phyloP scores from a whole-genome alignment of 768 basidiomycete species.

The Trametes cubensis region DNA sequence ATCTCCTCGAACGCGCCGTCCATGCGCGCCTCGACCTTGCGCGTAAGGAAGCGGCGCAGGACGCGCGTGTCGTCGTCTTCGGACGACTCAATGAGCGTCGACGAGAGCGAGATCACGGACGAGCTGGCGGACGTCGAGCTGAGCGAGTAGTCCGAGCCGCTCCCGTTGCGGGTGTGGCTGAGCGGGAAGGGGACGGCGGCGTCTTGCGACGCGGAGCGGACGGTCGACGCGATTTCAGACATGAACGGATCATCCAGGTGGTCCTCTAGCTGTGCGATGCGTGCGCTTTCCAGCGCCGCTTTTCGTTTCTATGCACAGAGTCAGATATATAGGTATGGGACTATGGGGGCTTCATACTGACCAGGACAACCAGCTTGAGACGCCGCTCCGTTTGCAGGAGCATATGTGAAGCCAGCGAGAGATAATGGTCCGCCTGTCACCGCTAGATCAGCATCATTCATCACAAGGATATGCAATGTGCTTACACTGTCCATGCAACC shows the following conservation, averaged over 20 bases:
- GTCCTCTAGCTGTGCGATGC: conserved; percentile 9
- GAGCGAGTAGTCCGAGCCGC: conserved; percentile 20
- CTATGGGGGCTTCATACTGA: conserved; percentile 29
- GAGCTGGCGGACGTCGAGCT: conserved; percentile 34
- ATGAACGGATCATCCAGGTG: conserved; percentile 20
- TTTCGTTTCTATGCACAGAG: conserved; percentile 8
- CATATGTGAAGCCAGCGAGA: conserved; percentile 56
- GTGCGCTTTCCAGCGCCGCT: conserved; percentile 18
- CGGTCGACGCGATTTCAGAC: conserved; percentile 18
- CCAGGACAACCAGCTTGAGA: conserved; percentile 57
- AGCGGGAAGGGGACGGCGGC: conserved; percentile 16
- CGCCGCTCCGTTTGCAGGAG: conserved; percentile 60
- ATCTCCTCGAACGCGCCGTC: conserved; percentile 64
- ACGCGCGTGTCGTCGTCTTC: conserved; percentile 69
- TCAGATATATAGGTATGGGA: not conserved
- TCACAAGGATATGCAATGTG: not conserved
- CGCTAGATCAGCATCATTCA: not conserved
- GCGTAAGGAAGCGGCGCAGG: conserved; percentile 62
- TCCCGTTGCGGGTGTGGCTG: conserved; percentile 13
- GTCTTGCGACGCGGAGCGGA: conserved; percentile 8
- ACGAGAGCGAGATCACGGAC: conserved; percentile 49
- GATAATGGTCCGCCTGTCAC: conserved; percentile 58
- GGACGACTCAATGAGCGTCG: conserved; percentile 51
- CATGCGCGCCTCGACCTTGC: conserved; percentile 63
- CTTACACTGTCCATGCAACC: conserved; percentile 57